A percentile compares a stretch with the other conserved stretches of the same genome.
Evolutionary conservation across 495 filamentous ascomycete species (phyloP).

Genomic region (Oidiodendron maius): DNA sequence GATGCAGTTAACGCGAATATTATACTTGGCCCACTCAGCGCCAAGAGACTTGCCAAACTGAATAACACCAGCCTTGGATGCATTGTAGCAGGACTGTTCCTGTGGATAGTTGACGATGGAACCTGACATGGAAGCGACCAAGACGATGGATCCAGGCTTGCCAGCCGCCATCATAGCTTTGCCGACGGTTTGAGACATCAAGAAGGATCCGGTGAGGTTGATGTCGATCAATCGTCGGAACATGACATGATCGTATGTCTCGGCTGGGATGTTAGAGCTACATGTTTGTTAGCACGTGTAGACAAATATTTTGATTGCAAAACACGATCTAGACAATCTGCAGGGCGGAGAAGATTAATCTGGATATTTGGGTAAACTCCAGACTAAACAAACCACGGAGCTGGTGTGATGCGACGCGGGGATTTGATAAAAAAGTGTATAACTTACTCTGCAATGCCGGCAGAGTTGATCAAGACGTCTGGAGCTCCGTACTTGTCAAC

Average conservation of each 20-base stretch:
- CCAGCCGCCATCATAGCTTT: constrained; percentile 57
- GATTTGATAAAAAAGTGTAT: neutral
- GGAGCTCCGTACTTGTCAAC: constrained; percentile 57
- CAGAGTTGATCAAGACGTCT: constrained; percentile 75
- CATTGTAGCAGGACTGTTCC: constrained; percentile 73
- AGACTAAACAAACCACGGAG: too few relatives aligned
- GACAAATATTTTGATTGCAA: neutral
- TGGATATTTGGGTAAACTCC: too few relatives aligned
- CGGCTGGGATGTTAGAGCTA: constrained; percentile 54
- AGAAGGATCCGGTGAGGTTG: constrained; percentile 69
- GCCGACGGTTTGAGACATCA: constrained; percentile 59
- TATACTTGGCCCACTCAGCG: constrained; percentile 72
- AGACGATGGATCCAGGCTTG: constrained; percentile 65
- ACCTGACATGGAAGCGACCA: constrained; percentile 74
- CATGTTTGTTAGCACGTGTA: neutral
- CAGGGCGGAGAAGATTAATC: too few relatives aligned
- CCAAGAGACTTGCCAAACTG: constrained; percentile 71
- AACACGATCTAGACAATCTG: constrained; percentile 2
- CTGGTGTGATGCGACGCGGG: too few relatives aligned
- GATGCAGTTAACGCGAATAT: constrained; percentile 73
- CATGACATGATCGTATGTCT: constrained; percentile 46
- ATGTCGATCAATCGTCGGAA: constrained; percentile 71
- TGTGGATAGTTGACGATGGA: constrained; percentile 75
- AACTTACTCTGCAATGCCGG: constrained; percentile 70
- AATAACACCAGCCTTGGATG: constrained; percentile 74